Evolutionary conservation across 140 eudicot species (phyloP), one percentile per base, ranked within the genome.

Genomic region (Flaveria floridana): DNA sequence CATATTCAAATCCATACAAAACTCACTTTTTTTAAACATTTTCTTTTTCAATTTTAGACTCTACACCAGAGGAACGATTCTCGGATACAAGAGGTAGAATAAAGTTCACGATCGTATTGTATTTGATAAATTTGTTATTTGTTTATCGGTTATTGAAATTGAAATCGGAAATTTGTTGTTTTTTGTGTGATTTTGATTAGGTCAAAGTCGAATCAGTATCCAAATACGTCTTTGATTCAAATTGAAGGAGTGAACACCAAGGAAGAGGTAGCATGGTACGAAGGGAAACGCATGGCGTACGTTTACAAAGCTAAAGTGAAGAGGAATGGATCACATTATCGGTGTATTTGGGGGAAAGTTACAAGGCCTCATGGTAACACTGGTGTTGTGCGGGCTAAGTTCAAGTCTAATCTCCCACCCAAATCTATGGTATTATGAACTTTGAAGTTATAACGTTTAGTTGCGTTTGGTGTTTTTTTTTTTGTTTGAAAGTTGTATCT

Each of bases 281-380:
- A 76, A 50, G 99, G 99, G 6, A 90, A 94, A 80, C 85, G 84
- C 0, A 50, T 94, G 87, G 99, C 96, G 11, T 93, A 93, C 70
- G 76, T 93, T 11, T 93, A 93, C 87, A 93, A 90, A 82, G 96
- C 97, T 19, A 88, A 86, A 79, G 90, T 85, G 55, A 93, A 93
- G 96, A 88, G 76, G 74, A 61, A 82, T 20, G 89, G 89, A 12
- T 81, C 96, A 0, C 90, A 90, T 41, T 93, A 90, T 63, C 87
- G 97, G 3, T 93, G 99, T 85, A 90, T 93, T 82, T 93, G 97
- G 97, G 99, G 99, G 0, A 93, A 90, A 69, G 96, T 93, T 30
- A 78, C 83, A 6, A 91, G 97, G 83, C 99, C 97, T 48, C 99
- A 93, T 73, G 99, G 99, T 41, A 93, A 93, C 86, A 90, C 85